Evolutionary conservation across 2,329 filamentous ascomycete genomes (phyloP).

Genomic region (Monosporascus ibericus): DNA sequence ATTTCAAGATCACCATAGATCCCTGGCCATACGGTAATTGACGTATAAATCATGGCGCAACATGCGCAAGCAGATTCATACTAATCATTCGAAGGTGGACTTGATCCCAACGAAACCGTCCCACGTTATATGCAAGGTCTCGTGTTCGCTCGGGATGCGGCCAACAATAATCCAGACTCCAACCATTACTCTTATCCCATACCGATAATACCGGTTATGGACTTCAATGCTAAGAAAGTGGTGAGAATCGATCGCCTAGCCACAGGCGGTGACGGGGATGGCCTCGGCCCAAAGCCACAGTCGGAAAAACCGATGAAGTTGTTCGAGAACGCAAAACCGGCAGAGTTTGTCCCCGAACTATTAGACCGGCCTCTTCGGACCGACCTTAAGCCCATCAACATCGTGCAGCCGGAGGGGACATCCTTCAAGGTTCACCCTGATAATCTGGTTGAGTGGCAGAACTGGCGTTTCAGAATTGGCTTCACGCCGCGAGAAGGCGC

Average conservation of each 20-base stretch:
- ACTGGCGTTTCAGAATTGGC: slow-evolving; percentile 55
- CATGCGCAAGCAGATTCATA: not conserved
- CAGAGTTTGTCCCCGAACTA: slow-evolving; percentile 47
- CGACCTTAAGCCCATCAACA: slow-evolving; percentile 63
- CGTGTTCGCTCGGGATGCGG: slow-evolving; percentile 38
- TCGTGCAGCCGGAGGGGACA: slow-evolving; percentile 51
- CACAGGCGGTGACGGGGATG: slow-evolving; percentile 39
- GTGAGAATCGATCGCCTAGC: slow-evolving; percentile 53
- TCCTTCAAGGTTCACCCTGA: slow-evolving; percentile 25
- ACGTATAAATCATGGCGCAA: not conserved
- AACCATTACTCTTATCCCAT: slow-evolving; percentile 59
- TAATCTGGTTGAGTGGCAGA: slow-evolving; percentile 27
- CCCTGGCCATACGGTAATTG: slow-evolving; percentile 58
- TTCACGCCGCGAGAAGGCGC: slow-evolving; percentile 58
- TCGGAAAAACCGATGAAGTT: slow-evolving; percentile 37
- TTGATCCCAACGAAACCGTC: slow-evolving; percentile 31
- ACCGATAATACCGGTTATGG: slow-evolving; percentile 54
- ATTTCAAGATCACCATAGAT: slow-evolving; percentile 41
- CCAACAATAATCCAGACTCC: slow-evolving; percentile 43
- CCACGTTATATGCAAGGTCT: slow-evolving; percentile 44
- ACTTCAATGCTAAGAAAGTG: slow-evolving; percentile 47
- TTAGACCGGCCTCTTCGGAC: slow-evolving; percentile 39
- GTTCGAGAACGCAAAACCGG: slow-evolving; percentile 34
- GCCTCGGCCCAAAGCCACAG: slow-evolving; percentile 29
- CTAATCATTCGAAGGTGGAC: slow-evolving; percentile 20